Evolutionary conservation across 2,329 filamentous ascomycete species (phyloP).

Genomic region (Fusarium sp.): DNA sequence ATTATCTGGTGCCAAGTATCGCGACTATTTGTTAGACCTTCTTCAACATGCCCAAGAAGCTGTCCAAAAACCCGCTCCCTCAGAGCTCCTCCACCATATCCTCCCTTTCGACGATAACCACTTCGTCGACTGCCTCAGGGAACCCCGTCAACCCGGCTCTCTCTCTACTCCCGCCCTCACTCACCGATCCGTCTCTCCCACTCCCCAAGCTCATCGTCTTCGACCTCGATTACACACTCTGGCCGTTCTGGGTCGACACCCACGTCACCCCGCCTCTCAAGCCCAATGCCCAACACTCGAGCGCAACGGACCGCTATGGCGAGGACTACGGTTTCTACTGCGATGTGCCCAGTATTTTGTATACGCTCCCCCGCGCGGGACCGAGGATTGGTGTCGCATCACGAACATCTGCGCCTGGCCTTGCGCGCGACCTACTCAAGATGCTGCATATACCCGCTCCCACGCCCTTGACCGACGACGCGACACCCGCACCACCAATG

Average conservation of each 20-base stretch:
- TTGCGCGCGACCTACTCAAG: constrained; percentile 84
- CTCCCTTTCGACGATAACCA: constrained; percentile 31
- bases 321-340: constrained; percentile 78
- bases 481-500: constrained; percentile 19
- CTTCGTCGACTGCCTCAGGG: constrained; percentile 48
- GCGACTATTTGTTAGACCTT: not conserved
- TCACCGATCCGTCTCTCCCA: constrained; percentile 68
- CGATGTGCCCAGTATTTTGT: constrained; percentile 76
- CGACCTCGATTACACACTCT: constrained; percentile 98
- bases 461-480: constrained; percentile 28
- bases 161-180: constrained; percentile 53
- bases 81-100: constrained; percentile 37
- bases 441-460: constrained; percentile 70
- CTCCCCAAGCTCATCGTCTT: constrained; percentile 89
- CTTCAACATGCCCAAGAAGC: constrained; percentile 48
- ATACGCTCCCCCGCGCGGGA: constrained; percentile 62
- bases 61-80: constrained; percentile 45
- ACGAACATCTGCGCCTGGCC: constrained; percentile 81
- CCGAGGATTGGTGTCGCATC: constrained; percentile 79
- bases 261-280: constrained; percentile 83
- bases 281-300: constrained; percentile 56
- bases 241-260: constrained; percentile 98
- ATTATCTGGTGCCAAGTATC: not conserved
- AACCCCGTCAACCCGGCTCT: constrained; percentile 50
- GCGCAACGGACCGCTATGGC: constrained; percentile 66